A percentile compares a stretch with the other conserved stretches of the same genome.
Evolutionary conservation across 257 asterid genomes (phyloP).

Genomic region (Solanum etuberosum): DNA sequence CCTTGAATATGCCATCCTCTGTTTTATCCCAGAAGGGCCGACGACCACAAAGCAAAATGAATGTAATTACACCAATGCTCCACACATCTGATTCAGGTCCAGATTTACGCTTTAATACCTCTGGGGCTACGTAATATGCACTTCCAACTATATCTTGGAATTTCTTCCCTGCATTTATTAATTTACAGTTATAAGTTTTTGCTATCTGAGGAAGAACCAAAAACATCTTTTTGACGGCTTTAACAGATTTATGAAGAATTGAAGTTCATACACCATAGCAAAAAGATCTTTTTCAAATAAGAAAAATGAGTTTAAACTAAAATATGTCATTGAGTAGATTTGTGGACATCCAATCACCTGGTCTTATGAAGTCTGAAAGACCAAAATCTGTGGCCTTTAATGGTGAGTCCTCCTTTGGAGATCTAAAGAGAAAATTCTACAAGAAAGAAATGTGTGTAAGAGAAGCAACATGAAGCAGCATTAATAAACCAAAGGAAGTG

Average conservation of each 20-base stretch:
- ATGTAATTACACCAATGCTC: constrained; percentile 80
- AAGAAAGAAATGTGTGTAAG: constrained; percentile 14
- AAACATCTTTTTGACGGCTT: background rate
- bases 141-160: constrained; percentile 74
- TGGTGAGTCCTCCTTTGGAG: constrained; percentile 46
- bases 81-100: constrained; percentile 81
- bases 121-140: constrained; percentile 80
- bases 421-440: constrained; percentile 55
- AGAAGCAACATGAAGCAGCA: constrained; percentile 6
- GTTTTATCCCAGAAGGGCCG: constrained; percentile 76
- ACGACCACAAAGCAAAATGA: constrained; percentile 74
- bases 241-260: background rate
- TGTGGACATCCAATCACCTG: constrained; percentile 31
- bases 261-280: background rate
- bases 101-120: constrained; percentile 59
- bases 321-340: background rate
- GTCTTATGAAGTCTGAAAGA: constrained; percentile 70
- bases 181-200: background rate
- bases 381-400: constrained; percentile 79
- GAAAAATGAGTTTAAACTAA: background rate
- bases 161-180: constrained; percentile 43
- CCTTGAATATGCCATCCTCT: constrained; percentile 63
- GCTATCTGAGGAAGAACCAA: background rate
- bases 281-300: background rate
- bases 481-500: background rate